Evolutionary conservation across 2,329 filamentous ascomycete species (phyloP), one percentile per base, ranked within the genome.

Genomic region (Neopestalotiopsis sp.): DNA sequence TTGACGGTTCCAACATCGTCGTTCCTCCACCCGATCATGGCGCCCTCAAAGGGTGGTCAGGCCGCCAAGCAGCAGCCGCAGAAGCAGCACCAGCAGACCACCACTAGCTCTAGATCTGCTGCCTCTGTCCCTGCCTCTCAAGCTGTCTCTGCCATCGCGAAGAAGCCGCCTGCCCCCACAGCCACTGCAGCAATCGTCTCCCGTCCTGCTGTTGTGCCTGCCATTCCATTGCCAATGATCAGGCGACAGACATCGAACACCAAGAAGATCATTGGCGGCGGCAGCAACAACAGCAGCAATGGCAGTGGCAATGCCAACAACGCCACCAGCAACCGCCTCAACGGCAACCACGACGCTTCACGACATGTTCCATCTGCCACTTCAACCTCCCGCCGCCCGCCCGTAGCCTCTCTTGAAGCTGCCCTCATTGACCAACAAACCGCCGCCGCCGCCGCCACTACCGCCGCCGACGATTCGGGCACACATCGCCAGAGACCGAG

Each of bases 201-300:
- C 42, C 76, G 74, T 70, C 74, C 72, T 60, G 68, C 74, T 60
- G 75, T 79, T 2, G 65, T 78, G 52, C 76, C 77, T 64, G 77
- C 74, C 38, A 78, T 79, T 67, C 77, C 77, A 28, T 69, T 78
- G 64, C 67, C 76, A n/a, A 71, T 76, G 67, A 74, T 78, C 65
- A 71, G 72, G 62, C 75, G 74, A 58, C 75, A 76, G 60, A 59
- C 70, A 20, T 52, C 45, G 17, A 72, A 69, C 69, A 66, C 67
- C 56, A 69, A 32, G 49, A 45, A 12, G 60, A 66, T 17, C 58
- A 57, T 34, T 56, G 40, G 24, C 32, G 24, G 20, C 32, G 20
- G 65, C 42, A 45, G 58, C 57, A 42, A 42, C 61, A 64, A 32
- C 34, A 24, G 12, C 61, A 49, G 30, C n/a, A 14, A 38, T 30